Percentiles rank a stretch among this genome's conserved stretches.
Conservation (phyloP, 495 filamentous ascomycete species). For the Aspergillus incahuasiensis region DNA sequence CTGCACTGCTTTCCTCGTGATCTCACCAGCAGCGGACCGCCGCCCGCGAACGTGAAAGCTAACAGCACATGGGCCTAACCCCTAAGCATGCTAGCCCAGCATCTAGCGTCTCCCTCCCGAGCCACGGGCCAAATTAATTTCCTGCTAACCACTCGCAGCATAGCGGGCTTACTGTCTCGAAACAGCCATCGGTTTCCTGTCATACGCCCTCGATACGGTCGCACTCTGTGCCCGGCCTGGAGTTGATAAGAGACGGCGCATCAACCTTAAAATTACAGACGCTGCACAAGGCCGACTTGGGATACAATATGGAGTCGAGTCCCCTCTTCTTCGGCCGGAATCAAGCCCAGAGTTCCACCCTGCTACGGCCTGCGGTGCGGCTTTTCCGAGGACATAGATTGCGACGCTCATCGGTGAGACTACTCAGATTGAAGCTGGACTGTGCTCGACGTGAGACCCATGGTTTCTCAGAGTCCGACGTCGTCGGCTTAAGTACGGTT, state of each 20-base stretch:
- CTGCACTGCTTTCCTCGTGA: constrained; percentile 2
- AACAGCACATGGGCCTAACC: constrained; percentile 8
- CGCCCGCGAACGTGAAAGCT: constrained; percentile 16
- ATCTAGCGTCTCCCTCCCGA: constrained; percentile 13
- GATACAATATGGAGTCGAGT: background rate
- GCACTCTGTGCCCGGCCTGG: background rate
- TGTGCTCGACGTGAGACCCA: background rate
- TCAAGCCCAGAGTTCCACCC: background rate
- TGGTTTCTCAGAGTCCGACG: background rate
- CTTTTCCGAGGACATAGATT: constrained; percentile 8
- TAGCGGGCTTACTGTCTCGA: constrained; percentile 15
- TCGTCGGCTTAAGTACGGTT: constrained; percentile 1
- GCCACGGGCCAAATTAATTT: constrained; percentile 11
- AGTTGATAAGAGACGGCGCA: background rate
- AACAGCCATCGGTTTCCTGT: constrained; percentile 5
- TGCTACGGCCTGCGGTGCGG: background rate
- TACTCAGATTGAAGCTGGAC: background rate
- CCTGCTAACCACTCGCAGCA: constrained; percentile 15
- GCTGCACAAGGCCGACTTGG: constrained; percentile 12
- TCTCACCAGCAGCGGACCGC: constrained; percentile 21
- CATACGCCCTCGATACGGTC: constrained; percentile 1
- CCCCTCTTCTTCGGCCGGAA: background rate
- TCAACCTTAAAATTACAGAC: constrained; percentile 1
- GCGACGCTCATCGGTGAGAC: background rate
- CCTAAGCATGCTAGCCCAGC: background rate